phyloP scores from a whole-genome alignment of 148 eudicot genomes.

The Hydrangea macrophylla region DNA sequence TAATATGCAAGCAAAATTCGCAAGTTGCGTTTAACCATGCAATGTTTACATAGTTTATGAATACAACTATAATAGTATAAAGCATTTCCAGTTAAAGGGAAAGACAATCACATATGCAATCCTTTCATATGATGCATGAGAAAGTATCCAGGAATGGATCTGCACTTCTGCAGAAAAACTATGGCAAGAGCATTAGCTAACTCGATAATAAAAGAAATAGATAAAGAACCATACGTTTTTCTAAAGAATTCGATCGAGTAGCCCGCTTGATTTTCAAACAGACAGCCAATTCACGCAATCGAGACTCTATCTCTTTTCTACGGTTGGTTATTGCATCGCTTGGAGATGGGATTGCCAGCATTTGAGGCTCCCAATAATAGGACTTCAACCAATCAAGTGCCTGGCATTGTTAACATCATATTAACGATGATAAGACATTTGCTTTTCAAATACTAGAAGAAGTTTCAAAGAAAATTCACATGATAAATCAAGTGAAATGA shows the following conservation, averaged over 20 bases:
- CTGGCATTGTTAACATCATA: conserved; percentile 38
- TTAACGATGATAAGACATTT: not conserved
- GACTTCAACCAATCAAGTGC: conserved; percentile 84
- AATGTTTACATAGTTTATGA: not conserved
- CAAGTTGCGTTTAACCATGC: not conserved
- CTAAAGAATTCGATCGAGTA: conserved; percentile 34
- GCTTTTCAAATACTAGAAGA: conserved; percentile 2
- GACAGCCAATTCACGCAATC: conserved; percentile 48
- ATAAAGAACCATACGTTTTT: conserved; percentile 50
- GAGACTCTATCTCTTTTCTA: conserved; percentile 61
- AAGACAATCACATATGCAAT: not conserved
- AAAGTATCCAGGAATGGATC: not conserved
- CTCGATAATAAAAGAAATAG: conserved; percentile 6
- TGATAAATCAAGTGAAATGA: no score
- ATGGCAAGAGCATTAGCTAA: not conserved
- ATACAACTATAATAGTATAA: no score
- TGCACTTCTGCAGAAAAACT: no score
- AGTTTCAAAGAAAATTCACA: no score
- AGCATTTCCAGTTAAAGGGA: not conserved
- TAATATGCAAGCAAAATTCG: not conserved
- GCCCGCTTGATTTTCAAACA: conserved; percentile 46
- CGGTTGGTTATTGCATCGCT: conserved; percentile 35
- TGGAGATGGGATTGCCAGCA: conserved; percentile 47
- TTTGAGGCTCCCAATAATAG: conserved; percentile 88
- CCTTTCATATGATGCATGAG: not conserved